Percentiles rank a stretch among this genome's conserved stretches.
Evolutionary conservation across 768 basidiomycete species (phyloP).

Genomic region (Coprinopsis strossmayeri): DNA sequence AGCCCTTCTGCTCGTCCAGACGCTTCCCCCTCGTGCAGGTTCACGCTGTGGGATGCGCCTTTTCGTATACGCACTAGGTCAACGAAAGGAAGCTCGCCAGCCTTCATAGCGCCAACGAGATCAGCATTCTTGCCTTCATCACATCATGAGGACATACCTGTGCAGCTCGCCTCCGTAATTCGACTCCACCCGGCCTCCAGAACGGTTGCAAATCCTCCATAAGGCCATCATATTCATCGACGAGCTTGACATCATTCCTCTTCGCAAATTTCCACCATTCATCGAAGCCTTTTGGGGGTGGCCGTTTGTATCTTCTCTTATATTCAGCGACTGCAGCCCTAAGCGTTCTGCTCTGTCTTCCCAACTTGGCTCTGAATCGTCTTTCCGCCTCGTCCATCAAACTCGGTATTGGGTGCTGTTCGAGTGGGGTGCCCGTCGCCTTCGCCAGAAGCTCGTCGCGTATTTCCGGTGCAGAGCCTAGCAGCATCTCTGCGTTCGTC

Average conservation of each 20-base stretch:
- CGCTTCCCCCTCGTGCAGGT: conserved; percentile 43
- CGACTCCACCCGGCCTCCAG: conserved; percentile 57
- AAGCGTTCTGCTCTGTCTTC: conserved; percentile 66
- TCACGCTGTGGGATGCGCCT: conserved; percentile 50
- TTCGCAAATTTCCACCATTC: conserved; percentile 74
- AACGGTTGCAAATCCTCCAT: conserved; percentile 71
- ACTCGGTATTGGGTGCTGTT: conserved; percentile 65
- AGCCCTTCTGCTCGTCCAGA: conserved; percentile 72
- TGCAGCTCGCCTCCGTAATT: conserved; percentile 49
- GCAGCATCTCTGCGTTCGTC: background rate
- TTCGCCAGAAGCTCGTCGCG: conserved; percentile 1
- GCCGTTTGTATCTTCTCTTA: conserved; percentile 55
- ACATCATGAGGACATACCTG: conserved; percentile 30
- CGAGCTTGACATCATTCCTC: conserved; percentile 57
- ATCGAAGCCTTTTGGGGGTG: conserved; percentile 82
- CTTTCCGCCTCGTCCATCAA: conserved; percentile 72
- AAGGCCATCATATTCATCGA: conserved; percentile 78
- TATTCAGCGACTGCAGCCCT: conserved; percentile 72
- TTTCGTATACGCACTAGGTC: conserved; percentile 65
- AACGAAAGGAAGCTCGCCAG: conserved; percentile 67
- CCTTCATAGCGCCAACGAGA: conserved; percentile 27
- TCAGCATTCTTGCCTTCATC: background rate
- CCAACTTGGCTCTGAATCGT: conserved; percentile 51
- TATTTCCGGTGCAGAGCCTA: background rate
- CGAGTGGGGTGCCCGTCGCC: background rate